Percentiles rank a stretch among this genome's conserved stretches.
phyloP scores from a whole-genome alignment of 805 yeast species.

The Cyberlindnera japonica region DNA sequence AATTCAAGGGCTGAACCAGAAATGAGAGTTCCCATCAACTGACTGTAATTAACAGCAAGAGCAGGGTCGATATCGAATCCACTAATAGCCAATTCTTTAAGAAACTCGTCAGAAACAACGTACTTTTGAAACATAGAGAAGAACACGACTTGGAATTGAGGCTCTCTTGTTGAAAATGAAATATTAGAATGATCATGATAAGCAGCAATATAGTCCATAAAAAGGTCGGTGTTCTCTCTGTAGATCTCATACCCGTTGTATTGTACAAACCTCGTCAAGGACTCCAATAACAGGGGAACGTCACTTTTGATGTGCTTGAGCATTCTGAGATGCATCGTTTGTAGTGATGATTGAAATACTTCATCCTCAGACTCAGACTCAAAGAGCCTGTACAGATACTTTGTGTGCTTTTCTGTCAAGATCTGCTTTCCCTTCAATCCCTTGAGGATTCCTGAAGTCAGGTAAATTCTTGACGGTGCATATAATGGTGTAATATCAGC shows the following conservation, averaged over 20 bases:
- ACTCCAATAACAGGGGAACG: constrained; percentile 19
- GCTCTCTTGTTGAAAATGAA: constrained; percentile 5
- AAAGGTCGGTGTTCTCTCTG: constrained; percentile 35
- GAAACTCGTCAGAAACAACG: constrained; percentile 17
- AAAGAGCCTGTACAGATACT: constrained; percentile 33
- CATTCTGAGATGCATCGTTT: constrained; percentile 47
- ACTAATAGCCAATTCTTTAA: constrained; percentile 29
- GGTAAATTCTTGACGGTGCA: constrained; percentile 67
- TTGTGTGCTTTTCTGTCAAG: constrained; percentile 28
- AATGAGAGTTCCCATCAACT: constrained; percentile 28
- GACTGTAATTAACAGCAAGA: constrained; percentile 18
- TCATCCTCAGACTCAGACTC: constrained; percentile 45
- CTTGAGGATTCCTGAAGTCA: constrained; percentile 51
- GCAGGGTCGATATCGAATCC: constrained; percentile 12
- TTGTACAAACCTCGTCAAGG: constrained; percentile 22
- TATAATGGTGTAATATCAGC: constrained; percentile 47
- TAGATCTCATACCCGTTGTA: constrained; percentile 32
- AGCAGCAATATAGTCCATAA: constrained; percentile 34
- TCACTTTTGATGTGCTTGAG: constrained; percentile 37
- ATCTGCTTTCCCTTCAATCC: constrained; percentile 39
- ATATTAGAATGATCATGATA: constrained; percentile 15
- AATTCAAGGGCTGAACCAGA: constrained; percentile 13
- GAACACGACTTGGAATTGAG: constrained; percentile 26
- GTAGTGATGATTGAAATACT: constrained; percentile 47
- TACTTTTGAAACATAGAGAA: constrained; percentile 24